These are phyloP conservation scores for Mucor sp. DNA, from an alignment of 371 early-diverging fungal genomes.

Conservation along the genomic window DNA sequence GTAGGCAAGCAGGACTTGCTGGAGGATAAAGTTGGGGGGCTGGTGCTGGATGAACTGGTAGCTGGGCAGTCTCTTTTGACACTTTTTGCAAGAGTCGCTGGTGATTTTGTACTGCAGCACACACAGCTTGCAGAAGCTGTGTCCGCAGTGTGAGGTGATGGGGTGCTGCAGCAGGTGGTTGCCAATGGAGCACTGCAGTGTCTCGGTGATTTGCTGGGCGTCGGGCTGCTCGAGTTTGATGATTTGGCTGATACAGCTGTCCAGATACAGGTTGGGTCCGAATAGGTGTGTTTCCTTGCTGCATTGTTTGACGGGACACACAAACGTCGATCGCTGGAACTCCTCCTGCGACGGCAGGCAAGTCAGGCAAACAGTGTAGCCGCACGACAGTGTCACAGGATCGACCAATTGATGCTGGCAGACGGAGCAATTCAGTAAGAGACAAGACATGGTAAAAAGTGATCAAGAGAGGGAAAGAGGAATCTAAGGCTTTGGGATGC, in stretches of 20 bases:
- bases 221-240: background rate
- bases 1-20: background rate
- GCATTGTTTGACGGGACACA: constrained; percentile 34
- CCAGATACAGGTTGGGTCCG: constrained; percentile 20
- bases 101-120: constrained; percentile 29
- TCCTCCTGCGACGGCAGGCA: constrained; percentile 36
- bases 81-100: constrained; percentile 20
- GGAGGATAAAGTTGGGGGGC: constrained; percentile 8
- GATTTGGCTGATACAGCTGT: background rate
- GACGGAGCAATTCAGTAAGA: constrained; percentile 30
- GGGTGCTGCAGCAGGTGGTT: constrained; percentile 55
- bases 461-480: background rate
- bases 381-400: constrained; percentile 54
- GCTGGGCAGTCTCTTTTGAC: constrained; percentile 30
- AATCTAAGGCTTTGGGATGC: background rate
- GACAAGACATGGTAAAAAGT: background rate
- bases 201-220: background rate
- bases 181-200: constrained; percentile 67
- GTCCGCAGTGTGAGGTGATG: constrained; percentile 71
- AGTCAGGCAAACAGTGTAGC: constrained; percentile 41
- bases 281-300: constrained; percentile 32
- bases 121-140: constrained; percentile 69
- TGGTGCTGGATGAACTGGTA: constrained; percentile 29
- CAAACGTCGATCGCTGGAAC: constrained; percentile 18
- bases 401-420: constrained; percentile 31